A percentile compares a stretch with the other conserved stretches of the same genome.
phyloP scores from a whole-genome alignment of 139 green algal species.

The Diplosphaera chodatii region DNA sequence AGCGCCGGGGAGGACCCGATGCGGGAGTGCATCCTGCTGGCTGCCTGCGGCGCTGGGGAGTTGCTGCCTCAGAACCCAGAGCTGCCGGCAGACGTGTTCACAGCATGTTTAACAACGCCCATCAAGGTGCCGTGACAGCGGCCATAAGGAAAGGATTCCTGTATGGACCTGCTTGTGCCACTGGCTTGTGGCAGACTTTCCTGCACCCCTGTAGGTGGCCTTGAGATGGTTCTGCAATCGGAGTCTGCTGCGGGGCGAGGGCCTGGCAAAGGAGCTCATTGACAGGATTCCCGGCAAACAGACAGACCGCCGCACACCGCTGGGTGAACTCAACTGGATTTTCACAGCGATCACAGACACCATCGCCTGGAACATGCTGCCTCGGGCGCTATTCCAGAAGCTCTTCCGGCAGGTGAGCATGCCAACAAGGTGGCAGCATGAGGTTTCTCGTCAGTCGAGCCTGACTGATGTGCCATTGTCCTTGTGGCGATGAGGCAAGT shows the following conservation, averaged over 20 bases:
- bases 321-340: conserved; percentile 99
- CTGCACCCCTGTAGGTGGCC: conserved; percentile 56
- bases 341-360: conserved; percentile 99
- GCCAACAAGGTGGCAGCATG: too few species aligned
- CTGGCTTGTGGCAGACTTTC: background rate
- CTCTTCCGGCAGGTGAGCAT: conserved; percentile 89
- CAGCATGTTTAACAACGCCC: conserved; percentile 94
- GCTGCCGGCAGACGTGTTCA: conserved; percentile 96
- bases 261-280: conserved; percentile 73
- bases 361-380: conserved; percentile 98
- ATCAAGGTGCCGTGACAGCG: conserved; percentile 66
- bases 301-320: conserved; percentile 95
- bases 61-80: conserved; percentile 84
- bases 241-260: conserved; percentile 47
- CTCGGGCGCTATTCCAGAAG: conserved; percentile 90
- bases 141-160: background rate
- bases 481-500: too few species aligned
- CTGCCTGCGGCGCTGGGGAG: conserved; percentile 81
- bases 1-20: conserved; percentile 22
- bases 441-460: too few species aligned
- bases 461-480: too few species aligned
- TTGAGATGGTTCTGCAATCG: conserved; percentile 78
- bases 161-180: too few species aligned
- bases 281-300: conserved; percentile 72
- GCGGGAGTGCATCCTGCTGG: conserved; percentile 85